A percentile compares a stretch with the other conserved stretches of the same genome.
These are phyloP conservation scores for Crithidia thermophila DNA, from an alignment of 208 protist species.

Conservation along the genomic window DNA sequence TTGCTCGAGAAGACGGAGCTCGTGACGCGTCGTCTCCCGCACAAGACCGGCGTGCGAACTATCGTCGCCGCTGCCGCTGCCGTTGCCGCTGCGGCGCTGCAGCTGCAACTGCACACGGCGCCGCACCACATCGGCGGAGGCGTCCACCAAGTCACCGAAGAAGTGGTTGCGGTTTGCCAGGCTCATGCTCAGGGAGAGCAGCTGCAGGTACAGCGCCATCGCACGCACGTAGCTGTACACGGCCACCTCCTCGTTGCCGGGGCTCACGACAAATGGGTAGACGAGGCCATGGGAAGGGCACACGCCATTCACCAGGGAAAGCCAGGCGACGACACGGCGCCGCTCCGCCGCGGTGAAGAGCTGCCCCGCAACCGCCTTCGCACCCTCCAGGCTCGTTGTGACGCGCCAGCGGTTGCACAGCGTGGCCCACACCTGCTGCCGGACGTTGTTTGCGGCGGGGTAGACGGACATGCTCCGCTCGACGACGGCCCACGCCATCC, in stretches of 20 bases:
- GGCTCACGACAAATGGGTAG: neutral
- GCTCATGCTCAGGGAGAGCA: conserved; percentile 45
- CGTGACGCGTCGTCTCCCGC: conserved; percentile 4
- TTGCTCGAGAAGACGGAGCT: conserved; percentile 14
- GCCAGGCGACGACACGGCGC: conserved; percentile 19
- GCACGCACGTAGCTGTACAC: conserved; percentile 66
- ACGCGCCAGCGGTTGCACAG: conserved; percentile 45
- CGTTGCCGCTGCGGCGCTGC: conserved; percentile 2
- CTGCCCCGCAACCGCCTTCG: conserved; percentile 21
- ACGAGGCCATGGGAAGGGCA: neutral
- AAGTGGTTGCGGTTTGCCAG: conserved; percentile 46
- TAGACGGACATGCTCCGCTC: conserved; percentile 27
- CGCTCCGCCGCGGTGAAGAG: conserved; percentile 46
- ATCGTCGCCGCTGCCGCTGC: neutral
- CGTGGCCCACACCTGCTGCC: conserved; percentile 31
- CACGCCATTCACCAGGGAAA: conserved; percentile 1
- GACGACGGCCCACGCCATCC: conserved; percentile 43
- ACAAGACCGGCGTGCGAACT: neutral
- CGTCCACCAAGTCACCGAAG: conserved; percentile 31
- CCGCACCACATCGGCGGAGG: conserved; percentile 10
- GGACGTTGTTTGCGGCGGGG: conserved; percentile 14
- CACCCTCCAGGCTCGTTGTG: conserved; percentile 40
- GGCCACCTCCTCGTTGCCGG: conserved; percentile 35
- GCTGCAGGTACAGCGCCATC: conserved; percentile 61
- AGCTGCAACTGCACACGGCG: conserved; percentile 15